Evolutionary conservation across 2,329 filamentous ascomycete genomes (phyloP).

Genomic region (Zasmidium cellare): DNA sequence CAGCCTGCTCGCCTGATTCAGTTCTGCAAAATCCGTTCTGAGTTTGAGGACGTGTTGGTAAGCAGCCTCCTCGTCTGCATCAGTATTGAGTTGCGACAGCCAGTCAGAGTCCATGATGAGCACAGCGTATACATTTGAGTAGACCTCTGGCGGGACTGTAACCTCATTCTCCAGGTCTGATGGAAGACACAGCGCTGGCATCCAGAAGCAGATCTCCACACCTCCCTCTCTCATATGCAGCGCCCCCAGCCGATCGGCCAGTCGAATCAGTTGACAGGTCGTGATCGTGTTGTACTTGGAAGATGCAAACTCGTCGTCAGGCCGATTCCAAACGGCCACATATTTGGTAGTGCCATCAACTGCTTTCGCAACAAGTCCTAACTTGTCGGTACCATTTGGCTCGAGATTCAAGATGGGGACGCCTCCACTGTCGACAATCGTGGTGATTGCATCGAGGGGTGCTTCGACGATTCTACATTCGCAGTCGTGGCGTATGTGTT

Average conservation of each 20-base stretch:
- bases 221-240: slow-evolving; percentile 16
- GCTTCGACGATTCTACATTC: slow-evolving; percentile 16
- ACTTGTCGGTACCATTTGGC: slow-evolving; percentile 15
- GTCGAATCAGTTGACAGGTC: slow-evolving; percentile 14
- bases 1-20: not conserved
- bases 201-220: slow-evolving; percentile 17
- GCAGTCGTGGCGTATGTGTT: slow-evolving; percentile 14
- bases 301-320: slow-evolving; percentile 5
- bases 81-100: not conserved
- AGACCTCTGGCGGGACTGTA: not conserved
- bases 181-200: slow-evolving; percentile 9
- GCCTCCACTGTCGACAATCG: slow-evolving; percentile 5
- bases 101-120: slow-evolving; percentile 6
- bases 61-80: not conserved
- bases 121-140: slow-evolving; percentile 13
- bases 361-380: slow-evolving; percentile 10
- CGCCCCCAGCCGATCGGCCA: slow-evolving; percentile 17
- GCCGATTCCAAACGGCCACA: slow-evolving; percentile 6
- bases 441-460: slow-evolving; percentile 6
- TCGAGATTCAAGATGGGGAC: slow-evolving; percentile 12
- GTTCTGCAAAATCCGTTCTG: not conserved
- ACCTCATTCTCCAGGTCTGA: not conserved
- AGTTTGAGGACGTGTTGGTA: not conserved
- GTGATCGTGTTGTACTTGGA: slow-evolving; percentile 14
- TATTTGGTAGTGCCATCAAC: slow-evolving; percentile 9